These are phyloP conservation scores for Wickerhamomyces subpelliculosus DNA, from an alignment of 805 yeast genomes.

Conservation along the genomic window DNA sequence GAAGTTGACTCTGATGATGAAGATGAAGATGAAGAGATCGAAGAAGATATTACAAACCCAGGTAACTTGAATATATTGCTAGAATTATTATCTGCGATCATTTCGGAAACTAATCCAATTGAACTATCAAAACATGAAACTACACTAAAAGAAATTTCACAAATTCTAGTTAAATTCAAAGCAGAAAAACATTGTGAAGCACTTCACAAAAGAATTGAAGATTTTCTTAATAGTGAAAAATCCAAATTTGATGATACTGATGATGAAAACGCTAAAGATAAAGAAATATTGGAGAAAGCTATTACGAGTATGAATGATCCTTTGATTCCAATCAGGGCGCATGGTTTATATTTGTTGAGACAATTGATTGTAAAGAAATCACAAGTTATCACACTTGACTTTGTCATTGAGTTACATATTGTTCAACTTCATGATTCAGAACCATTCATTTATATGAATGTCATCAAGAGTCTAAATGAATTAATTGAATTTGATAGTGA, in stretches of 20 bases:
- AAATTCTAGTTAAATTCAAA: constrained; percentile 9
- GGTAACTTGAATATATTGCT: constrained; percentile 28
- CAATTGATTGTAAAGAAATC: constrained; percentile 45
- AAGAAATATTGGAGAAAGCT: constrained; percentile 46
- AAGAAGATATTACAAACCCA: constrained; percentile 12
- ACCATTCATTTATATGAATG: constrained; percentile 81
- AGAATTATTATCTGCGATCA: constrained; percentile 30
- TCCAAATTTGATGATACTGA: constrained; percentile 1
- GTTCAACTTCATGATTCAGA: constrained; percentile 68
- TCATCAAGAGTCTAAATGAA: constrained; percentile 68
- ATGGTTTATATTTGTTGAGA: constrained; percentile 65
- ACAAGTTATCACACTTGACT: constrained; percentile 41
- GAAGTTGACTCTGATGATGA: constrained; percentile 35
- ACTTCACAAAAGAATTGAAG: constrained; percentile 12
- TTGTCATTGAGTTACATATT: constrained; percentile 56
- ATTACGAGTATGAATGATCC: constrained; percentile 67
- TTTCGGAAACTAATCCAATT: constrained; percentile 22
- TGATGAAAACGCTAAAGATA: constrained; percentile 22
- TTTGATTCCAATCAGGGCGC: constrained; percentile 77
- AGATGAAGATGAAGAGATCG: constrained; percentile 12
- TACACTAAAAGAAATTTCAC: constrained; percentile 24
- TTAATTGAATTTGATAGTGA: constrained; percentile 40
- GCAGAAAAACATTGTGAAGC: constrained; percentile 11
- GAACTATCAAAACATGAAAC: constrained; percentile 14
- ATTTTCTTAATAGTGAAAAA: constrained; percentile 8